Percentiles rank a stretch among this genome's conserved stretches.
phyloP scores from a whole-genome alignment of 1,139 yeast genomes.

The Blastobotrys indianensis region DNA sequence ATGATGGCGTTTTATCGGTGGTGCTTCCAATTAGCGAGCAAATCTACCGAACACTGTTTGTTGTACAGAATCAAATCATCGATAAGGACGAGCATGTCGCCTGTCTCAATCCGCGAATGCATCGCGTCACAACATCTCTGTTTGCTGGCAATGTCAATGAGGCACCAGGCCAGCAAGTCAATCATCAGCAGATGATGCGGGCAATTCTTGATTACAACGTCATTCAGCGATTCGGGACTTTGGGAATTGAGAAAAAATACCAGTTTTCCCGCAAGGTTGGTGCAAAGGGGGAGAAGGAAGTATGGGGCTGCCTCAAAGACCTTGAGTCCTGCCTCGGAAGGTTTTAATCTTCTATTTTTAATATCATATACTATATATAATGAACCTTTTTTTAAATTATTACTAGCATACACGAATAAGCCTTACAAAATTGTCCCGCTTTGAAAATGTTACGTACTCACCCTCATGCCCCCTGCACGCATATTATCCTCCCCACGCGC shows the following conservation, averaged over 20 bases:
- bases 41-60: slow-evolving; percentile 72
- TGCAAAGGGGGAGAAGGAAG: slow-evolving; percentile 28
- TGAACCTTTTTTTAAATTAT: too few species aligned
- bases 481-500: too few species aligned
- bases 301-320: slow-evolving; percentile 20
- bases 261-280: slow-evolving; percentile 33
- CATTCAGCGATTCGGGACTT: slow-evolving; percentile 22
- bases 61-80: slow-evolving; percentile 78
- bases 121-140: slow-evolving; percentile 19
- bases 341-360: too few species aligned
- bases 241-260: slow-evolving; percentile 24
- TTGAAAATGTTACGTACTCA: too few species aligned
- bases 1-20: slow-evolving; percentile 72
- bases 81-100: slow-evolving; percentile 70
- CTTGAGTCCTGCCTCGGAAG: slow-evolving; percentile 18
- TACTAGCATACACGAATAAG: too few species aligned
- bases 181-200: slow-evolving; percentile 13
- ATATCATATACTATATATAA: too few species aligned
- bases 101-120: slow-evolving; percentile 67
- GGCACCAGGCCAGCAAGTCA: slow-evolving; percentile 4
- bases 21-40: slow-evolving; percentile 74
- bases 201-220: slow-evolving; percentile 27
- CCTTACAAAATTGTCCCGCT: too few species aligned
- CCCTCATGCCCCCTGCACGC: too few species aligned
- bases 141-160: slow-evolving; percentile 7